Conservation (phyloP, 2,329 filamentous ascomycete species). For the Clarireedia hainanense region DNA sequence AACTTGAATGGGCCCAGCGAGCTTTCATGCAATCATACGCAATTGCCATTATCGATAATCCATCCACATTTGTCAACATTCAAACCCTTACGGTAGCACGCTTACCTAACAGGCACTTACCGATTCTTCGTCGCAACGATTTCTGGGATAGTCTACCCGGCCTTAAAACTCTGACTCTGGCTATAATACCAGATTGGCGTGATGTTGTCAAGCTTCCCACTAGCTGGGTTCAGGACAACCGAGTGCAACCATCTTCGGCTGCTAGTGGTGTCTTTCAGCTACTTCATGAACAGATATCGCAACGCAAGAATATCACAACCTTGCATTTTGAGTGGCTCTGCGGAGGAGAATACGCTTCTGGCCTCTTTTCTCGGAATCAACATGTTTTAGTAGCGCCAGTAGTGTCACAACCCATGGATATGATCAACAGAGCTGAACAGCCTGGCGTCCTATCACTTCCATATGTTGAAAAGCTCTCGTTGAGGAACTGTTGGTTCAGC, state of each 20-base stretch:
- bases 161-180: constrained; percentile 47
- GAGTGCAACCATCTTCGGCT: constrained; percentile 43
- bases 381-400: constrained; percentile 55
- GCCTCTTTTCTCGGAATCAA: constrained; percentile 52
- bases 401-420: constrained; percentile 29
- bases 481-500: constrained; percentile 63
- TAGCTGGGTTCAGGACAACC: constrained; percentile 40
- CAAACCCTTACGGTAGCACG: constrained; percentile 55
- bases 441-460: constrained; percentile 42
- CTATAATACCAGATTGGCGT: constrained; percentile 60
- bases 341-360: constrained; percentile 59
- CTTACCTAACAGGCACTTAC: constrained; percentile 53
- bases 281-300: constrained; percentile 42
- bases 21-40: constrained; percentile 62
- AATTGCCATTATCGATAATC: constrained; percentile 55
- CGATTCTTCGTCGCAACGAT: constrained; percentile 45
- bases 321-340: constrained; percentile 60
- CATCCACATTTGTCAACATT: constrained; percentile 43
- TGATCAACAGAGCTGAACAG: constrained; percentile 23
- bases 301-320: constrained; percentile 42
- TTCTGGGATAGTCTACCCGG: constrained; percentile 54
- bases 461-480: constrained; percentile 48
- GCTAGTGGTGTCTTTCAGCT: constrained; percentile 44
- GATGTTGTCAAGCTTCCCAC: constrained; percentile 45
- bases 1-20: constrained; percentile 61